Percentiles rank a stretch among this genome's conserved stretches.
Evolutionary conservation across 2,329 filamentous ascomycete genomes (phyloP).

Genomic region (Trichoderma sp.): DNA sequence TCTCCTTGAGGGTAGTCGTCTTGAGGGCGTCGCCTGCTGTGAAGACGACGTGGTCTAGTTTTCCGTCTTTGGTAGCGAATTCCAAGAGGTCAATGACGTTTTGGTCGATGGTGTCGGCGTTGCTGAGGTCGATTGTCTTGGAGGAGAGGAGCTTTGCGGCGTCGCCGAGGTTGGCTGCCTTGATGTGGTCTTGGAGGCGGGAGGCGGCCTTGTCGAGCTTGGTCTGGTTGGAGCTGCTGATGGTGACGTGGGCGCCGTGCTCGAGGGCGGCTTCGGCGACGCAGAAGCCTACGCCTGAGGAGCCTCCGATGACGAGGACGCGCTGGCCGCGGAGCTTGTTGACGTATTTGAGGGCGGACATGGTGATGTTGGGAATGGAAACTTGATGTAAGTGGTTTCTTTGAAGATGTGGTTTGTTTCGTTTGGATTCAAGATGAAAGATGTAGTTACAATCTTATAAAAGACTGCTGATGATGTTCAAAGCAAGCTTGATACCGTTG

Average conservation of each 20-base stretch:
- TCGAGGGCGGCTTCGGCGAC: conserved; percentile 61
- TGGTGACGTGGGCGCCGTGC: conserved; percentile 57
- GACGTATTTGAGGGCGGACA: conserved; percentile 35
- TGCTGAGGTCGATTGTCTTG: conserved; percentile 34
- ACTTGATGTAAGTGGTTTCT: not conserved
- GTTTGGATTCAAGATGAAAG: too few relatives aligned
- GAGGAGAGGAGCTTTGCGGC: conserved; percentile 32
- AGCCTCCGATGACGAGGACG: conserved; percentile 65
- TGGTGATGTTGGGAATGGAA: not conserved
- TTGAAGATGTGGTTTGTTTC: too few relatives aligned
- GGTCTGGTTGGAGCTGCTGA: conserved; percentile 59
- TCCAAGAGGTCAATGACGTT: conserved; percentile 53
- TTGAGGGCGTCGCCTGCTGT: conserved; percentile 54
- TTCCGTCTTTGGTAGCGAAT: conserved; percentile 48
- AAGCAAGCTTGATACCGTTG: not conserved
- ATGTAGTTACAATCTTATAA: too few relatives aligned
- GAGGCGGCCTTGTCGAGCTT: conserved; percentile 52
- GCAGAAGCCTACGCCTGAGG: conserved; percentile 63
- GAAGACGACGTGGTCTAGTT: conserved; percentile 60
- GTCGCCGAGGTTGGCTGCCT: conserved; percentile 43
- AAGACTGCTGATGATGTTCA: not conserved
- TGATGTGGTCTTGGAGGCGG: conserved; percentile 40
- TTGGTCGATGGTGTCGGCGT: conserved; percentile 38
- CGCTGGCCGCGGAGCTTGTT: conserved; percentile 43
- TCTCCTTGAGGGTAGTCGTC: conserved; percentile 44